phyloP scores from a whole-genome alignment of 345 rosid genomes.

The Linum trigynum region DNA sequence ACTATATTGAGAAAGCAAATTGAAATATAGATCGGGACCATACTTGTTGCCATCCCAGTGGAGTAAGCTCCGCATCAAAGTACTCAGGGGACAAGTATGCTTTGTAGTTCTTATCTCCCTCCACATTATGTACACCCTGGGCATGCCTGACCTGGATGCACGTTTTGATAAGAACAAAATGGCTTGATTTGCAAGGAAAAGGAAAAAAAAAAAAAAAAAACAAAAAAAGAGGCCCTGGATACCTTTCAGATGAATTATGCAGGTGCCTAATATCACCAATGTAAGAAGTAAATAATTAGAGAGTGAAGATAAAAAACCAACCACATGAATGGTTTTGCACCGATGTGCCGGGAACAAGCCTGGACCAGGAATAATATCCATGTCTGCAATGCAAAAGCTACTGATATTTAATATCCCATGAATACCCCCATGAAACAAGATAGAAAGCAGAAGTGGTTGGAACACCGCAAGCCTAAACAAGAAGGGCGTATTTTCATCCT shows the following conservation, averaged over 20 bases:
- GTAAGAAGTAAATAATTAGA: constrained; percentile 11
- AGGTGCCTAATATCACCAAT: constrained; percentile 34
- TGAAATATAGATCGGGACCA: background rate
- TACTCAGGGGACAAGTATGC: constrained; percentile 76
- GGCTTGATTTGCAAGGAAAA: constrained; percentile 37
- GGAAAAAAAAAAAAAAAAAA: constrained; percentile 37
- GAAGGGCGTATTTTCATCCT: background rate
- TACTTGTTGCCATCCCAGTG: constrained; percentile 93
- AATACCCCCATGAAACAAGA: background rate
- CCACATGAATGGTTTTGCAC: constrained; percentile 90
- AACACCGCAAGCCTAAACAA: background rate
- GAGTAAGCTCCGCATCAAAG: constrained; percentile 86
- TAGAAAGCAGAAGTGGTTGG: background rate
- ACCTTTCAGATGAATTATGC: constrained; percentile 32
- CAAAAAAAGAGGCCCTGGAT: constrained; percentile 38
- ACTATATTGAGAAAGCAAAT: constrained; percentile 1
- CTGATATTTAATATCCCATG: constrained; percentile 1
- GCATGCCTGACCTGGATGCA: constrained; percentile 95
- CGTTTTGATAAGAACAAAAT: constrained; percentile 41
- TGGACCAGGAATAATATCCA: constrained; percentile 57
- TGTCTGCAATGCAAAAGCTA: constrained; percentile 39
- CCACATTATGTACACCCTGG: constrained; percentile 94
- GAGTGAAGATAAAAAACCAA: constrained; percentile 36
- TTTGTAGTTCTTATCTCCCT: constrained; percentile 83
- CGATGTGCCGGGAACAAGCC: constrained; percentile 86